Percentiles rank a stretch among this genome's conserved stretches.
These are phyloP conservation scores for Exserohilum turcica DNA, from an alignment of 2,329 filamentous ascomycete species.

Conservation along the genomic window DNA sequence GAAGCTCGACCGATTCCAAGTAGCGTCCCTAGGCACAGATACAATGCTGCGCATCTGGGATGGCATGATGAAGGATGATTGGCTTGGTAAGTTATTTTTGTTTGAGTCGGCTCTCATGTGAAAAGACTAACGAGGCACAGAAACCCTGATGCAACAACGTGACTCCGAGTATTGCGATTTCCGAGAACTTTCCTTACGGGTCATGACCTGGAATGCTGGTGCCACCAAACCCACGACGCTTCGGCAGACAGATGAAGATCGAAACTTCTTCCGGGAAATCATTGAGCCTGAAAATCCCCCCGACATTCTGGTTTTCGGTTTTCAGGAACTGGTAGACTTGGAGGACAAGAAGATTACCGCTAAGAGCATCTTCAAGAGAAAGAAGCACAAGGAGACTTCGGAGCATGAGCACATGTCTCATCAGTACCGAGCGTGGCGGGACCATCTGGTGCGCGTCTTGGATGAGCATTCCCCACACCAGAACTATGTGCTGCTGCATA, in stretches of 20 bases:
- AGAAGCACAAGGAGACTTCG: conserved; percentile 80
- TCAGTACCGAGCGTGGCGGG: conserved; percentile 95
- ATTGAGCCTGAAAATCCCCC: conserved; percentile 77
- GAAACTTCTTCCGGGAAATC: conserved; percentile 79
- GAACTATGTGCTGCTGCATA: conserved; percentile 86
- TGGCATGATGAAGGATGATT: conserved; percentile 89
- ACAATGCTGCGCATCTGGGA: conserved; percentile 88
- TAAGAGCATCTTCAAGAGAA: conserved; percentile 83
- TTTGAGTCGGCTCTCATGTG: not conserved
- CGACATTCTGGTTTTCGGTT: conserved; percentile 92
- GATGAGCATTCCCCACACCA: conserved; percentile 81
- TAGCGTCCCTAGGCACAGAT: conserved; percentile 85
- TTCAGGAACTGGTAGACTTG: conserved; percentile 96
- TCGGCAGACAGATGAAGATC: conserved; percentile 70
- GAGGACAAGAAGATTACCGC: conserved; percentile 97
- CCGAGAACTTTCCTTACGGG: conserved; percentile 75
- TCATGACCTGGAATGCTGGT: conserved; percentile 96
- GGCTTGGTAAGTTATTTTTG: conserved; percentile 64
- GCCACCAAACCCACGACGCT: conserved; percentile 89
- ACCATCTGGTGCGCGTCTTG: conserved; percentile 80
- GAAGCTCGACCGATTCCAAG: conserved; percentile 80
- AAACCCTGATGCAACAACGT: conserved; percentile 81
- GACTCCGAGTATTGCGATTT: conserved; percentile 87
- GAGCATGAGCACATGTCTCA: conserved; percentile 93
- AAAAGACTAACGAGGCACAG: conserved; percentile 50